Conservation (phyloP, 2,329 filamentous ascomycete species). For the Fusarium chuoi region DNA sequence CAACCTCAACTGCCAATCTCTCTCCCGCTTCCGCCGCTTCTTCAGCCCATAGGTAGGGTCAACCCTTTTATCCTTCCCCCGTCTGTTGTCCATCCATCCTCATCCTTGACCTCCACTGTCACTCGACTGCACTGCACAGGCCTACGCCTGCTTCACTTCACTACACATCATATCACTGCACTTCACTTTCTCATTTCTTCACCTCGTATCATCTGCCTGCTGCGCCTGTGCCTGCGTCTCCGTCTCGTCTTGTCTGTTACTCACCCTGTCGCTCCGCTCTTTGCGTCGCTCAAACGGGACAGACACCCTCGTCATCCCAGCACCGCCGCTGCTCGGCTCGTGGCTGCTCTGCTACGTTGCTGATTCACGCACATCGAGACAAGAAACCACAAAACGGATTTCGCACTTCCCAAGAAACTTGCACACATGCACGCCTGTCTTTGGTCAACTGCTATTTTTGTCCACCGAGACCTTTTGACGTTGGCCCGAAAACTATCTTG, state of each 20-base stretch:
- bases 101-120: slow-evolving; percentile 13
- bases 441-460: slow-evolving; percentile 6
- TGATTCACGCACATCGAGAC: slow-evolving; percentile 40
- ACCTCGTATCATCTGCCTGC: slow-evolving; percentile 2
- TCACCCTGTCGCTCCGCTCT: slow-evolving; percentile 13
- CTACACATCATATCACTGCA: background rate
- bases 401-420: slow-evolving; percentile 11
- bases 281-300: slow-evolving; percentile 24
- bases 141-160: background rate
- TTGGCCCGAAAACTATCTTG: slow-evolving; percentile 5
- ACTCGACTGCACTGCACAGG: background rate
- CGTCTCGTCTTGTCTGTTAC: slow-evolving; percentile 4
- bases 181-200: slow-evolving; percentile 13
- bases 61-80: slow-evolving; percentile 35
- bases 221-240: background rate
- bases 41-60: slow-evolving; percentile 43
- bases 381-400: slow-evolving; percentile 20
- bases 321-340: slow-evolving; percentile 27
- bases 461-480: background rate
- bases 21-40: slow-evolving; percentile 36
- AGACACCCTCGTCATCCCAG: slow-evolving; percentile 27
- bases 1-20: slow-evolving; percentile 45
- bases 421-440: background rate
- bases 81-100: slow-evolving; percentile 18
- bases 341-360: slow-evolving; percentile 24